Conservation (phyloP, 2,329 filamentous ascomycete genomes). For the Talaromyces piceae region DNA sequence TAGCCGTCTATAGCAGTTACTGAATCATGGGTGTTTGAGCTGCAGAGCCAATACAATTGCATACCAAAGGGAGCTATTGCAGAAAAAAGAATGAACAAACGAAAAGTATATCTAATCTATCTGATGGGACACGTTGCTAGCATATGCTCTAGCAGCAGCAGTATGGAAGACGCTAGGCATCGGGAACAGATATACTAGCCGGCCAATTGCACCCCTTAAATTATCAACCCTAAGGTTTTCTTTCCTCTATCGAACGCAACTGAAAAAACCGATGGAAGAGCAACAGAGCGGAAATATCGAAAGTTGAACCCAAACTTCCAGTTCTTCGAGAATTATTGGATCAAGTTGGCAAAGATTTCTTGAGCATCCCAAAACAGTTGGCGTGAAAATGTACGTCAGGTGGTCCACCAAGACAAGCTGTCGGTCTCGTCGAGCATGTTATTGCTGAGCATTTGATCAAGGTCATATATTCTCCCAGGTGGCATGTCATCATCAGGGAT, state of each 20-base stretch:
- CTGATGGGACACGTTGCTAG: too few species aligned
- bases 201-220: background rate
- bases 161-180: background rate
- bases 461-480: slow-evolving; percentile 9
- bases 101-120: too few species aligned
- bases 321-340: background rate
- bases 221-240: background rate
- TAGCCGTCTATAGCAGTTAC: background rate
- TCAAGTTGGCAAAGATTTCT: too few species aligned
- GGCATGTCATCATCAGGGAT: background rate
- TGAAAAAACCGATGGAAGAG: background rate
- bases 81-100: too few species aligned
- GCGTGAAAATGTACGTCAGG: too few species aligned
- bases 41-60: background rate
- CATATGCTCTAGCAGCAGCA: too few species aligned
- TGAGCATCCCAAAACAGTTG: background rate
- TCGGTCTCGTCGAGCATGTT: slow-evolving; percentile 3
- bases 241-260: background rate
- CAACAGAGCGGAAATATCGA: background rate
- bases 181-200: background rate
- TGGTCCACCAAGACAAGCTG: slow-evolving; percentile 7
- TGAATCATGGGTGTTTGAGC: background rate
- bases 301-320: background rate
- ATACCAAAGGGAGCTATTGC: too few species aligned
- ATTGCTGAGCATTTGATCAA: slow-evolving; percentile 3